These are phyloP conservation scores for Hypsizygus ulmarius DNA, from an alignment of 1,284 basidiomycete species.

Conservation along the genomic window DNA sequence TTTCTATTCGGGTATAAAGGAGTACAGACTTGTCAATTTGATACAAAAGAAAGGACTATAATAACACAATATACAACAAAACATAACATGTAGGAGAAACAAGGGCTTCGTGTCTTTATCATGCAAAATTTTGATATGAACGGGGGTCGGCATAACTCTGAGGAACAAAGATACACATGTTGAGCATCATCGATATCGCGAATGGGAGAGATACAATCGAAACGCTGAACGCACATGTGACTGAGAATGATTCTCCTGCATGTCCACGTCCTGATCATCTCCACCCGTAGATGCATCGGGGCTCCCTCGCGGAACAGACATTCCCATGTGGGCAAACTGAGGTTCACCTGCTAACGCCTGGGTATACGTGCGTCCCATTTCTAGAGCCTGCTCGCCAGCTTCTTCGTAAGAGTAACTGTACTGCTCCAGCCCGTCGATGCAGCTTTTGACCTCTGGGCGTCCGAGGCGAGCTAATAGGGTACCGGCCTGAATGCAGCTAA, in stretches of 20 bases:
- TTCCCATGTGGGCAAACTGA: conserved; percentile 56
- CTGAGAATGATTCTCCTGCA: conserved; percentile 12
- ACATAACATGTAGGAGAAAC: not conserved
- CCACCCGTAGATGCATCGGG: conserved; percentile 22
- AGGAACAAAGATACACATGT: not conserved
- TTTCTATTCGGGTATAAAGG: conserved; percentile 2
- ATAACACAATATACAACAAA: too few species aligned
- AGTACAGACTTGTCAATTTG: not conserved
- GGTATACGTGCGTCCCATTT: conserved; percentile 58
- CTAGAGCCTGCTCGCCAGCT: conserved; percentile 72
- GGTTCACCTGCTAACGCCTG: conserved; percentile 45
- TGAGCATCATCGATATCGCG: not conserved
- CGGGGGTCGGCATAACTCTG: not conserved
- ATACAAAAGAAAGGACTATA: not conserved
- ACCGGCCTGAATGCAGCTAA: conserved; percentile 80
- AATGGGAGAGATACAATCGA: not conserved
- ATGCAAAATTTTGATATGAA: not conserved
- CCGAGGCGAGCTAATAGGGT: conserved; percentile 78
- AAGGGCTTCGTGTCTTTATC: not conserved
- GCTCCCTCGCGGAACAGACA: conserved; percentile 34
- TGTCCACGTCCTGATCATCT: conserved; percentile 28
- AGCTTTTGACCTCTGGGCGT: conserved; percentile 77
- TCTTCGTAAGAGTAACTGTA: conserved; percentile 86
- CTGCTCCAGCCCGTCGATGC: conserved; percentile 82
- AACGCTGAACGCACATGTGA: conserved; percentile 20